A percentile compares a stretch with the other conserved stretches of the same genome.
Evolutionary conservation across 2,329 filamentous ascomycete genomes (phyloP).

Genomic region (Penicillium sp.): DNA sequence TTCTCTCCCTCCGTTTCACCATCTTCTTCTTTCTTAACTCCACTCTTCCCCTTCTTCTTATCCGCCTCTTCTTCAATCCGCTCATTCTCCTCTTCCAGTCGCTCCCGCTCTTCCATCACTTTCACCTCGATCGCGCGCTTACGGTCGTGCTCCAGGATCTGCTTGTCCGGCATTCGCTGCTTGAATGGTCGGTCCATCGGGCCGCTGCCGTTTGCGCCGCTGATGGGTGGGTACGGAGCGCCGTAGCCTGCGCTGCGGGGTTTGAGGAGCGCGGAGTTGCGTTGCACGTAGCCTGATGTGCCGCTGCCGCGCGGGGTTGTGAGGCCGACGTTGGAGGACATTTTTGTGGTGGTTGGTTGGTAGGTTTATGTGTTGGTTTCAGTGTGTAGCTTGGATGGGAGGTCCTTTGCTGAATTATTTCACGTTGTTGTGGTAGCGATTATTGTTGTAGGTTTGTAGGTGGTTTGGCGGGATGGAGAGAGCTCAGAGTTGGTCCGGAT

Average conservation of each 20-base stretch:
- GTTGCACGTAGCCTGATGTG: conserved; percentile 94
- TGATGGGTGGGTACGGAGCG: conserved; percentile 58
- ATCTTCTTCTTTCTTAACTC: conserved; percentile 3
- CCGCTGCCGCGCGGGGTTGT: conserved; percentile 88
- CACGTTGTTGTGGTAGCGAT: background rate
- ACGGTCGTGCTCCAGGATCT: conserved; percentile 87
- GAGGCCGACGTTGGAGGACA: conserved; percentile 97
- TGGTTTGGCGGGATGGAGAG: background rate
- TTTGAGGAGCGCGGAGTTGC: conserved; percentile 79
- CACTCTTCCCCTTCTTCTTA: conserved; percentile 68
- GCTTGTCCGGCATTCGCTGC: conserved; percentile 79
- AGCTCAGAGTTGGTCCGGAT: background rate
- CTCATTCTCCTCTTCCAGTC: conserved; percentile 71
- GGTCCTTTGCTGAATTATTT: background rate
- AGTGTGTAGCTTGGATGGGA: background rate
- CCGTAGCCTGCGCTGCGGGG: conserved; percentile 62
- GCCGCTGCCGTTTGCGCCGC: conserved; percentile 44
- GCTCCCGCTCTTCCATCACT: conserved; percentile 79
- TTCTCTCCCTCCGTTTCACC: conserved; percentile 13
- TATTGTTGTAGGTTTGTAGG: background rate
- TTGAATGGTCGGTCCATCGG: conserved; percentile 52
- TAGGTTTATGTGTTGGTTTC: background rate
- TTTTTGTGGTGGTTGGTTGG: conserved; percentile 33
- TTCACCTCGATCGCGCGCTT: conserved; percentile 86
- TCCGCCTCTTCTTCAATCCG: conserved; percentile 62